Evolutionary conservation across 495 filamentous ascomycete species (phyloP), one percentile per base, ranked within the genome.

Genomic region (Xanthoparmelia taractica): DNA sequence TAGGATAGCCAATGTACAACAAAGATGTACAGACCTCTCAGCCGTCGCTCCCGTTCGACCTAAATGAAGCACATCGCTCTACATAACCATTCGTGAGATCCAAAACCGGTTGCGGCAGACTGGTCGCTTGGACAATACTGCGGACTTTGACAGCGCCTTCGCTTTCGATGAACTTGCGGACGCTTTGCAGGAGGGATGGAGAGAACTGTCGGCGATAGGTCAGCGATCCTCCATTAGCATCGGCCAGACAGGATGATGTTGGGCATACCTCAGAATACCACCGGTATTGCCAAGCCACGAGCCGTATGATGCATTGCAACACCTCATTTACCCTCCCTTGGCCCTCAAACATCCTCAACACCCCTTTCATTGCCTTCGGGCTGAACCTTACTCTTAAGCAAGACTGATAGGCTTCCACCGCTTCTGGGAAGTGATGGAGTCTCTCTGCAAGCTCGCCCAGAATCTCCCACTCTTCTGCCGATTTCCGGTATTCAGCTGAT

Each of bases 81-180:
- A 93, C 95, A 70, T 98, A 98, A 64, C 96, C 90, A 73, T 97
- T 92, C 43, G 95, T 97, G 58, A 98, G 79, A 71, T 97, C 93
- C 31, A 97, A 80, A 25, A 98, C 91, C 58, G 87, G 84, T 76
- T 97, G 94, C 38, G 94, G 91, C 57, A 97, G 78, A 72, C 87
- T 95, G 10, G 94, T 97, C 1, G 93, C 91, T 73, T 97, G 95
- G 33, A 98, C 90, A 65, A 97, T 96, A 69, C 92, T 96, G 67
- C 95, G 84, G 40, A 97, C 88, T 76, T 98, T 98, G 70, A 98
- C 91, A 27, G 93, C 95, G 57, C 94, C 95, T 74, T 98, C 95
- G 60, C 96, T 93, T 72, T 96, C 94, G 72, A 98, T 97, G 66
- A 97, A 80, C 66, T 88, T 92, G 66, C 94, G 87, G 60, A 97